Base-by-base conservation (phyloP, 345 rosid genomes). In the Salix purpurea region DNA sequence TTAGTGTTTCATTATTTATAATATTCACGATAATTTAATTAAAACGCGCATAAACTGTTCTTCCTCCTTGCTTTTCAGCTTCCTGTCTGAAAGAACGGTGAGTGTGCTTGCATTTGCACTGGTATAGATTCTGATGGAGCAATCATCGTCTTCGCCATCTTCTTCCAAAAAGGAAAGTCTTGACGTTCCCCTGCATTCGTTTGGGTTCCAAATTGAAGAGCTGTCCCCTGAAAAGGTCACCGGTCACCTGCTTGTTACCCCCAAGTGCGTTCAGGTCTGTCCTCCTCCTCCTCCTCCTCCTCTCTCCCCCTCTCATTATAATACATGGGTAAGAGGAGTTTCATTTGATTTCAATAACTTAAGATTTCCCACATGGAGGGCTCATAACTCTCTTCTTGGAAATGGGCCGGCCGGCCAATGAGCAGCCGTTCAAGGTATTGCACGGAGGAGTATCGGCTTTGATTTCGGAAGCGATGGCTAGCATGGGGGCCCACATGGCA, bases 381-480 rank as follows among this genome's bases (percentile, higher is more conserved):
- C 34, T 18, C 16, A 37, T 15, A 6, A 39, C 34, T 28, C 9
- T 8, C 42, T 24, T 7, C 28, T 39, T 77, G 32, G 26, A 42
- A 56, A 48, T 4, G 14, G 7, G 50, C 9, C 1, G 24, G 50
- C 8, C 44, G 44, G 44, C 4, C 44, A 10, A 9, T 12, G 6
- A 76, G 48, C 89, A 96, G 98, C 97, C 98, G 30, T 96, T 96
- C 86, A 91, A 92, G 87, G 98, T 96, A 76, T 74, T 96, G 81
- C 98, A 93, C 76, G 98, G 98, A 37, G 99, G 98, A 39, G 94
- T 93, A 3, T 96, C 97, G 70, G 99, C 99, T 19, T 80, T 96
- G 89, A 86, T 93, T 40, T 86, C 98, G 56, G 97, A 93, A 88
- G 72, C 91, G 2, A 73, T 96, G 86, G 97, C 97, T 1, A 96